These are phyloP conservation scores for Apiospora sp. DNA, from an alignment of 2,329 filamentous ascomycete species.

Conservation along the genomic window DNA sequence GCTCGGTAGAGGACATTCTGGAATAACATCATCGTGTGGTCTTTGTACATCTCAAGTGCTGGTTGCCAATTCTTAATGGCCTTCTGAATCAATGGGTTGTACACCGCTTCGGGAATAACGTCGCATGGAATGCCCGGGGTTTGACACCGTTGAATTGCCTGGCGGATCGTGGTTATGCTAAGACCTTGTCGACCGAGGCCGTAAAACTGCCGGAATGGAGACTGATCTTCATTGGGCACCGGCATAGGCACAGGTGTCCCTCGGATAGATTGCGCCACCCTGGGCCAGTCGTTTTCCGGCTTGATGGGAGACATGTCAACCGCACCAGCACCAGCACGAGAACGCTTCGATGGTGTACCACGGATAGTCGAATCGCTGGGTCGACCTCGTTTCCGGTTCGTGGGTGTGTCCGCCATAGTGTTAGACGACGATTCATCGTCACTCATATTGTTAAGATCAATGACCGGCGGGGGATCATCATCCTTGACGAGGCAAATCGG, in stretches of 20 bases:
- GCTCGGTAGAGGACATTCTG: constrained; percentile 54
- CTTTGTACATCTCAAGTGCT: constrained; percentile 59
- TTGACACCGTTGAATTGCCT: constrained; percentile 62
- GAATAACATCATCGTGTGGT: constrained; percentile 57
- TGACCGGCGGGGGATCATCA: constrained; percentile 34
- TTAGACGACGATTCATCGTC: constrained; percentile 37
- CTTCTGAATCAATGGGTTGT: constrained; percentile 64
- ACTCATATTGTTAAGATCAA: constrained; percentile 40
- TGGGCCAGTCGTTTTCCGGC: constrained; percentile 4
- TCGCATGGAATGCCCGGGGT: constrained; percentile 63
- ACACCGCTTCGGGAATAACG: constrained; percentile 66
- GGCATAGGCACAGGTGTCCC: background rate
- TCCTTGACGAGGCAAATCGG: constrained; percentile 44
- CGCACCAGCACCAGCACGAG: constrained; percentile 34
- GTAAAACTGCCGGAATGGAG: constrained; percentile 49
- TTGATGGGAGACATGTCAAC: constrained; percentile 24
- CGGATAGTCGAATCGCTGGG: constrained; percentile 43
- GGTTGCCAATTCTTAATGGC: constrained; percentile 65
- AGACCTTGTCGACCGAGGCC: constrained; percentile 51
- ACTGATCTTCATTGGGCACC: constrained; percentile 22
- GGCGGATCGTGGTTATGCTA: constrained; percentile 59
- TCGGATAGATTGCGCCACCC: background rate
- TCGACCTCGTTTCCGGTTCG: constrained; percentile 35
- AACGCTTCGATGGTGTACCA: constrained; percentile 35
- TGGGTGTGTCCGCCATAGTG: constrained; percentile 32